Evolutionary conservation across 2,329 filamentous ascomycete genomes (phyloP), one percentile per base, ranked within the genome.

Genomic region (Nannizzia gypsea): DNA sequence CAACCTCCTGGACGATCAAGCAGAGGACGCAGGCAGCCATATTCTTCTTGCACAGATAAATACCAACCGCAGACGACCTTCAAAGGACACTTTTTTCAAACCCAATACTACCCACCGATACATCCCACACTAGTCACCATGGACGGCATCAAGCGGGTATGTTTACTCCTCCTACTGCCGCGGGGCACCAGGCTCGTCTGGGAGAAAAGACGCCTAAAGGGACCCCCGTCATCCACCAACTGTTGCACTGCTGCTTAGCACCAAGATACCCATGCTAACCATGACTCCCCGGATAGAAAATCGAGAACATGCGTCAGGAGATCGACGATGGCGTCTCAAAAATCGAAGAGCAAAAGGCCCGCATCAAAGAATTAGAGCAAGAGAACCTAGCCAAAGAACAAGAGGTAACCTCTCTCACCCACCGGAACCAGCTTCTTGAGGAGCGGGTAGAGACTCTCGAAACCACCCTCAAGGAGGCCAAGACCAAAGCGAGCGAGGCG

Each of bases 321-420:
- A 88, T 90, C 71, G 93, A 97, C 72, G 88, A 93, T 74, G 86
- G 89, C 65, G 78, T 84, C 66, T 78, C 81, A 73, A 88, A 92
- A 79, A 86, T 87, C 65, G 89, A 96, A 73, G 92, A 97, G 78
- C 84, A 95, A 67, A 85, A 93, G 79, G 67, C 77, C 69, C 91
- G 89, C 79, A 83, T 96, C 79, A 97, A 96, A 83, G 76, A 78
- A 59, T 83, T 97, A 65, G 91, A 99, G 79, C 88, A 96, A 77
- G 92, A 97, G 80, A 96, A 90, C 76, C 82, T 96, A 64, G 82
- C 87, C 73, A 97, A 97, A 81, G 93, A 97, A 80, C 91, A 97
- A 78, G 92, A 97, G 76, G 95, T 97, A 76, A 95, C 89, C 67
- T 97, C 93, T 59, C 84, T 97, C 70, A 85, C 87, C 73, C 92